A percentile compares a stretch with the other conserved stretches of the same genome.
phyloP scores from a whole-genome alignment of 2,329 filamentous ascomycete genomes.

The Bipolaris cookei region DNA sequence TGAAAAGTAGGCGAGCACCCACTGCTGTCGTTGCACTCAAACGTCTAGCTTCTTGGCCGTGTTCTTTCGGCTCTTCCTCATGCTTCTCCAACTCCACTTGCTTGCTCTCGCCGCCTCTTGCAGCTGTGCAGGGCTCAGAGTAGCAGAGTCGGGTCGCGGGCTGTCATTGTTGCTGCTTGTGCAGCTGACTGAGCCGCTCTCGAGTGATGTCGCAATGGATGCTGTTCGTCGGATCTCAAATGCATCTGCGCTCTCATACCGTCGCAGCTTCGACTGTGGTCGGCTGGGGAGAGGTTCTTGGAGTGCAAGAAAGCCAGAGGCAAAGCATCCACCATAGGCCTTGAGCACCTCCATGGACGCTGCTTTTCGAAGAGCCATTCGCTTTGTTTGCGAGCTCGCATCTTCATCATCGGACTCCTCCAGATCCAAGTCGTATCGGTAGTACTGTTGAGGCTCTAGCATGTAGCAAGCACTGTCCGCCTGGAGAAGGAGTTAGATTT shows the following conservation, averaged over 20 bases:
- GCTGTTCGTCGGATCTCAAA: conserved; percentile 34
- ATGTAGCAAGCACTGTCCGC: conserved; percentile 16
- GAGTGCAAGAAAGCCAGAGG: conserved; percentile 40
- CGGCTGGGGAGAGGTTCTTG: conserved; percentile 32
- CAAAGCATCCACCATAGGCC: conserved; percentile 42
- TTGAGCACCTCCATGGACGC: conserved; percentile 41
- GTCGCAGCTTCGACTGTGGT: conserved; percentile 25
- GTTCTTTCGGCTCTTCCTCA: conserved; percentile 28
- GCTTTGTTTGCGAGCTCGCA: conserved; percentile 19
- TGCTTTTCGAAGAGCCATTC: conserved; percentile 31
- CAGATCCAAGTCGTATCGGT: conserved; percentile 26
- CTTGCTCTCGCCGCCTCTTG: conserved; percentile 20
- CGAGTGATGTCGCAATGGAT: conserved; percentile 31
- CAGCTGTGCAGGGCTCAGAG: conserved; percentile 28
- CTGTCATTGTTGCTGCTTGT: conserved; percentile 24
- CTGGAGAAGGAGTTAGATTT: conserved; percentile 11
- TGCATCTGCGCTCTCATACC: conserved; percentile 31
- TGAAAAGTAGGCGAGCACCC: conserved; percentile 9
- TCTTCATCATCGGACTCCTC: conserved; percentile 35
- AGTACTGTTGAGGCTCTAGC: conserved; percentile 27
- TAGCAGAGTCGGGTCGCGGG: conserved; percentile 44
- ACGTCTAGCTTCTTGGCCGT: conserved; percentile 1
- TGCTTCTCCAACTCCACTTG: conserved; percentile 32
- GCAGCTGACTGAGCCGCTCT: conserved; percentile 20
- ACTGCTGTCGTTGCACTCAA: not conserved